phyloP scores from a whole-genome alignment of 2,329 filamentous ascomycete species.

The Ascochyta rabiei region DNA sequence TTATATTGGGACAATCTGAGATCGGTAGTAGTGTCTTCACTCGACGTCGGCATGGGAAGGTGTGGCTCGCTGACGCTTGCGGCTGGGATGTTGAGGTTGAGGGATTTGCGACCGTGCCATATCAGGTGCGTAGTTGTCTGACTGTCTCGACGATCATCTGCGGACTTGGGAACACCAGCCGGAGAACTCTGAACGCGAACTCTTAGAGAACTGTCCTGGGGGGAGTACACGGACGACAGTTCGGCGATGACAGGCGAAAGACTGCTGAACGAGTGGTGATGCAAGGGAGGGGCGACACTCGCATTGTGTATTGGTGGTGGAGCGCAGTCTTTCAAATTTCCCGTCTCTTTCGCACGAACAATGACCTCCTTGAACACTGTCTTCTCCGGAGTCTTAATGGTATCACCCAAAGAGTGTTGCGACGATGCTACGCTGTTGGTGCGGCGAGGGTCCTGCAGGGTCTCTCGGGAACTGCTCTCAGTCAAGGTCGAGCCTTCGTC shows the following conservation, averaged over 20 bases:
- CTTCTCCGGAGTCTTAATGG: slow-evolving; percentile 19
- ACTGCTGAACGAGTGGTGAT: slow-evolving; percentile 23
- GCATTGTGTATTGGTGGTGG: slow-evolving; percentile 6
- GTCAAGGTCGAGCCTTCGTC: slow-evolving; percentile 11
- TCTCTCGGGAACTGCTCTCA: slow-evolving; percentile 11
- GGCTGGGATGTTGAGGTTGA: slow-evolving; percentile 9
- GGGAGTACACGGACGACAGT: slow-evolving; percentile 35
- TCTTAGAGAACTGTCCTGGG: slow-evolving; percentile 26
- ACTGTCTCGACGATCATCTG: slow-evolving; percentile 34
- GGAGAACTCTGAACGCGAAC: slow-evolving; percentile 24
- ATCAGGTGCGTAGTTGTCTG: slow-evolving; percentile 45
- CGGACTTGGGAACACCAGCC: slow-evolving; percentile 13
- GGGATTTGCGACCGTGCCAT: slow-evolving; percentile 31
- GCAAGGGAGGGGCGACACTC: slow-evolving; percentile 4
- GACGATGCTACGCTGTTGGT: not conserved
- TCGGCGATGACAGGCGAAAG: slow-evolving; percentile 19
- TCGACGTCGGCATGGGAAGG: slow-evolving; percentile 16
- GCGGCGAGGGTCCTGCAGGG: not conserved
- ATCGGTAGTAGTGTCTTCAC: slow-evolving; percentile 43
- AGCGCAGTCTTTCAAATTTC: slow-evolving; percentile 6
- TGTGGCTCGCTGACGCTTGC: slow-evolving; percentile 16
- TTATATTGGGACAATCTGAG: slow-evolving; percentile 38
- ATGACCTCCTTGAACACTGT: slow-evolving; percentile 16
- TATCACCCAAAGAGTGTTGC: slow-evolving; percentile 6
- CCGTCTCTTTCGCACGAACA: slow-evolving; percentile 8